These are phyloP conservation scores for Tolypocladium guangdongense DNA, from an alignment of 2,329 filamentous ascomycete species.

Conservation along the genomic window DNA sequence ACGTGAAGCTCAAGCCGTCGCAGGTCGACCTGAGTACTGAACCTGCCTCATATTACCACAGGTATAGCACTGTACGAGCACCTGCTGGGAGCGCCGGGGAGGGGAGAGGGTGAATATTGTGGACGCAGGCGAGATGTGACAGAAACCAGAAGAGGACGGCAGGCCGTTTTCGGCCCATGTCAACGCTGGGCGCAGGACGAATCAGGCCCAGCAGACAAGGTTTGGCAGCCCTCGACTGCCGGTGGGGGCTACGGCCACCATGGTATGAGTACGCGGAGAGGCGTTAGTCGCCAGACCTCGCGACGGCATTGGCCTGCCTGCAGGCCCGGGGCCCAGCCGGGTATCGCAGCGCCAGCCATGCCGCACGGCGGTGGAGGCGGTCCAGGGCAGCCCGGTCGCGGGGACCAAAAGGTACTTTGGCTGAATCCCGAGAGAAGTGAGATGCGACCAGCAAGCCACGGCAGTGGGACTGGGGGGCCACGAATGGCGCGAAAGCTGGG, in stretches of 20 bases:
- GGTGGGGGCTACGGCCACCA: background rate
- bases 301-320: background rate
- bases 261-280: too few species aligned
- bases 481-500: background rate
- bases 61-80: background rate
- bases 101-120: background rate
- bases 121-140: conserved; percentile 3
- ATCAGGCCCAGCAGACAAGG: background rate
- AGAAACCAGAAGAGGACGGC: background rate
- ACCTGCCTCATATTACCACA: background rate
- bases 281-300: background rate
- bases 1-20: background rate
- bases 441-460: conserved; percentile 3
- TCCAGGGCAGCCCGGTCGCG: conserved; percentile 2
- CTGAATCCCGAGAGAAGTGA: conserved; percentile 7
- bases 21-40: background rate
- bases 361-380: background rate
- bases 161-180: background rate
- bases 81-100: too few species aligned
- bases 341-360: background rate
- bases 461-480: background rate
- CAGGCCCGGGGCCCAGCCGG: background rate
- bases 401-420: conserved; percentile 4
- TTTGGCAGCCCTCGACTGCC: background rate
- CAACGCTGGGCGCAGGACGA: background rate